Base-by-base conservation (phyloP, 2,329 filamentous ascomycete genomes). In the Stagonosporopsis chrysanthemi region DNA sequence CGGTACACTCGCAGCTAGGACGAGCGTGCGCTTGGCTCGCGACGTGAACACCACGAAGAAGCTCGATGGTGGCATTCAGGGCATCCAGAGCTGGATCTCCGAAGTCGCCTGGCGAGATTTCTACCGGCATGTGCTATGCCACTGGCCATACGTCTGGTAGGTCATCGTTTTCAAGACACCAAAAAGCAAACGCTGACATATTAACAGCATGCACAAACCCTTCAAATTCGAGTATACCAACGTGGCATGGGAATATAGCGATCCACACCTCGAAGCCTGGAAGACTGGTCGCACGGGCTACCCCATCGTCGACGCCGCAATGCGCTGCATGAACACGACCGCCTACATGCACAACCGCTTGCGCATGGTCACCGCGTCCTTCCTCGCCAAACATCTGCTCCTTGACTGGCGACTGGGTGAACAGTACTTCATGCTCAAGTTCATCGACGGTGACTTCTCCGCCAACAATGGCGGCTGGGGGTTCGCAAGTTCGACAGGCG, bases 201-300 rank as follows among this genome's bases (percentile, higher is more conserved):
- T 12, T 1, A 40, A 11, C 52, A 76, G 86, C 71, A 90, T 91
- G 88, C 86, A 86, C 75, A 90, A 90, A 65, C 87, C 88, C 1
- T 90, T 90, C 82, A 96, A 97, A 69, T 90, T 89, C 33, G 90
- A 93, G 68, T 95, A 92, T 76, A 87, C 90, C 41, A 88, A 93
- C 65, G 88, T 97, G 44, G 78, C 84, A 46, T 97, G 92, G 92
- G 90, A 92, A 48, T 67, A 79, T 77, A 57, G 76, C 69, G 31
- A 70, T 74, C 47, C 65, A 59, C 53, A 80, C 71, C 95, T 97
- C 77, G 66, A 81, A 1, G 86, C 87, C 3, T 97, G 93, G 45
- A 86, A 79, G 68, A 7, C 79, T 77, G 67, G 80, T 62, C 47
- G 70, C 57, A 63, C 82, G 75, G 80, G 82, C 77, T 67, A 73